Evolutionary conservation across 345 rosid genomes (phyloP).

Genomic region (Pugionium dolabratum): DNA sequence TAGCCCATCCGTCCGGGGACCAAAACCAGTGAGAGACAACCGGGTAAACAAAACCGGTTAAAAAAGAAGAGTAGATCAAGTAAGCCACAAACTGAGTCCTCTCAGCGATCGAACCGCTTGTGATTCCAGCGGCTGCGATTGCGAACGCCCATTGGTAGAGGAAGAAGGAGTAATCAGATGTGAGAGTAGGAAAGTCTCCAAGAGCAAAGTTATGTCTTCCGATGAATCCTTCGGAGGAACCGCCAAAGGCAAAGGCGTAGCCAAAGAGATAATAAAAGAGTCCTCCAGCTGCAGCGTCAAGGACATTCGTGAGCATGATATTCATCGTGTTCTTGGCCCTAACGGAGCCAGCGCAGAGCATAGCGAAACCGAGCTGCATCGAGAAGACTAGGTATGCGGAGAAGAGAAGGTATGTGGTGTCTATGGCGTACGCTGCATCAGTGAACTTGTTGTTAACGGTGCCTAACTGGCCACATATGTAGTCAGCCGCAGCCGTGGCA

Average conservation of each 20-base stretch:
- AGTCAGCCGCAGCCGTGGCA: constrained; percentile 58
- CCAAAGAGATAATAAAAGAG: constrained; percentile 88
- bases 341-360: constrained; percentile 97
- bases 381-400: constrained; percentile 90
- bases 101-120: constrained; percentile 92
- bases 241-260: constrained; percentile 86
- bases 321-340: constrained; percentile 93
- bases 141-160: constrained; percentile 97
- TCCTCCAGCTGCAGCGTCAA: constrained; percentile 90
- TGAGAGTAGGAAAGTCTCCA: constrained; percentile 35
- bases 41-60: constrained; percentile 90
- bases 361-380: constrained; percentile 95
- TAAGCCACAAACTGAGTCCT: constrained; percentile 89
- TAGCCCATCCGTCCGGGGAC: constrained; percentile 88
- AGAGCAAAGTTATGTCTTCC: constrained; percentile 77
- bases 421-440: constrained; percentile 66
- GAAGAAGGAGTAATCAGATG: constrained; percentile 63
- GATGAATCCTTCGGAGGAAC: constrained; percentile 74
- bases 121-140: constrained; percentile 91
- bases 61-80: constrained; percentile 74
- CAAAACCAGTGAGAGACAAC: constrained; percentile 95
- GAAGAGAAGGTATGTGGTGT: constrained; percentile 88
- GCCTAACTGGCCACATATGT: constrained; percentile 54
- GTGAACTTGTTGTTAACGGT: constrained; percentile 40
- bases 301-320: constrained; percentile 95